A percentile compares a stretch with the other conserved stretches of the same genome.
Evolutionary conservation across 371 early-diverging fungal species (phyloP).

Genomic region (Rhizopus delemar): DNA sequence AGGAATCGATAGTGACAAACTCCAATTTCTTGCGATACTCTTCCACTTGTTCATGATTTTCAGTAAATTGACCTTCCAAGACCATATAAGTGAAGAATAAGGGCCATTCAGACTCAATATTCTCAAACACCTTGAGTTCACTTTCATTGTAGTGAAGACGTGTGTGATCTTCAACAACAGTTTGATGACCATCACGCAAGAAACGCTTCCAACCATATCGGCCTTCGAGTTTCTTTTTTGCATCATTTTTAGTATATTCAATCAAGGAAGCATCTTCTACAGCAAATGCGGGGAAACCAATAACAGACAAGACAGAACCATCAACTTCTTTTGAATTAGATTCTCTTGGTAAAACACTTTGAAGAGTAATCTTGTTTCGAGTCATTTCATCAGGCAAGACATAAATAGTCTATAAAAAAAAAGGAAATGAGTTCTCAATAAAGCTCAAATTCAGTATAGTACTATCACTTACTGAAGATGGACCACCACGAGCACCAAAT

Average conservation of each 20-base stretch:
- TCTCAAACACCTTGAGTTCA: constrained; percentile 85
- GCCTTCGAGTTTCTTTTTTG: constrained; percentile 82
- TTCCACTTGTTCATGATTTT: constrained; percentile 66
- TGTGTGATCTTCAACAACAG: constrained; percentile 75
- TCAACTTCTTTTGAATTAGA: constrained; percentile 90
- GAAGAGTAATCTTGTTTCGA: constrained; percentile 79
- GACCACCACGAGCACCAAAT: constrained; percentile 83
- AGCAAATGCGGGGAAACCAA: constrained; percentile 91
- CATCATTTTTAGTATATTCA: constrained; percentile 70
- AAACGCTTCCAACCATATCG: constrained; percentile 87
- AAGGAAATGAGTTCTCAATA: too few species aligned
- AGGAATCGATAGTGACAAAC: constrained; percentile 72
- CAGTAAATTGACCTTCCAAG: constrained; percentile 79
- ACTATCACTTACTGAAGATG: constrained; percentile 63
- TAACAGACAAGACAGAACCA: constrained; percentile 82
- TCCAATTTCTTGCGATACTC: constrained; percentile 71
- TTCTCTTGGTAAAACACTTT: constrained; percentile 86
- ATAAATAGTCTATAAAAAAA: constrained; percentile 65
- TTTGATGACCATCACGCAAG: constrained; percentile 89
- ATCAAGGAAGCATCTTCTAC: constrained; percentile 70
- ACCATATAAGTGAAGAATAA: constrained; percentile 89
- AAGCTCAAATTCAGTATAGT: too few species aligned
- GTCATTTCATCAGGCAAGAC: constrained; percentile 87
- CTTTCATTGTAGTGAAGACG: constrained; percentile 84
- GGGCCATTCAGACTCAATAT: constrained; percentile 92